These are phyloP conservation scores for Cordyceps militaris DNA, from an alignment of 2,329 filamentous ascomycete species.

Conservation along the genomic window DNA sequence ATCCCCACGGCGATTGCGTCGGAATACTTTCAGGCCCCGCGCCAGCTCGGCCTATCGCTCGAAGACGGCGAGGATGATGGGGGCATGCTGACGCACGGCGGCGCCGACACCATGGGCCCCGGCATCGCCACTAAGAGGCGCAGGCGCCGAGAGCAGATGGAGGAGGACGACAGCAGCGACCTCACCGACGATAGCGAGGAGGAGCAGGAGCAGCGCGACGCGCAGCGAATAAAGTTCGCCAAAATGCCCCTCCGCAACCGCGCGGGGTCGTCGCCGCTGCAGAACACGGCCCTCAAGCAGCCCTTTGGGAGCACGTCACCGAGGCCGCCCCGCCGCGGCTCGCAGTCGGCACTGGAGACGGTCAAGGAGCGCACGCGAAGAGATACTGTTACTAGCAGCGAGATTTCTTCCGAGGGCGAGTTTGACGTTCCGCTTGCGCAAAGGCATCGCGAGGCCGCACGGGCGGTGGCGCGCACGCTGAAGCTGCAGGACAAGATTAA, in stretches of 20 bases:
- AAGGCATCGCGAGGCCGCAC: conserved; percentile 53
- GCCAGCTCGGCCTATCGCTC: conserved; percentile 54
- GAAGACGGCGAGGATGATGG: conserved; percentile 68
- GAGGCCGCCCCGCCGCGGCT: conserved; percentile 52
- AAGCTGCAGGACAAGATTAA: conserved; percentile 32
- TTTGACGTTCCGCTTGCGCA: conserved; percentile 61
- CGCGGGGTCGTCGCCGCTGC: conserved; percentile 81
- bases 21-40: conserved; percentile 73
- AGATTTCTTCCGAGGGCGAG: conserved; percentile 78
- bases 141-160: conserved; percentile 63
- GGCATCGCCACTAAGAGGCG: conserved; percentile 61
- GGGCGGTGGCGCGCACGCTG: conserved; percentile 42
- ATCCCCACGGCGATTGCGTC: conserved; percentile 77
- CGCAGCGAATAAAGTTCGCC: conserved; percentile 88
- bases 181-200: conserved; percentile 80
- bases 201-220: conserved; percentile 65
- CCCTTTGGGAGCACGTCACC: conserved; percentile 41
- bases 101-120: conserved; percentile 61
- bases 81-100: conserved; percentile 62
- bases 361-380: conserved; percentile 61
- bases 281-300: conserved; percentile 56
- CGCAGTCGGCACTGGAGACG: conserved; percentile 62
- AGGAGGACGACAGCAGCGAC: conserved; percentile 81
- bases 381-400: conserved; percentile 75
- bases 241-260: conserved; percentile 88